Conservation (phyloP, 768 basidiomycete genomes). For the Tubosaeta brunneosetosa region DNA sequence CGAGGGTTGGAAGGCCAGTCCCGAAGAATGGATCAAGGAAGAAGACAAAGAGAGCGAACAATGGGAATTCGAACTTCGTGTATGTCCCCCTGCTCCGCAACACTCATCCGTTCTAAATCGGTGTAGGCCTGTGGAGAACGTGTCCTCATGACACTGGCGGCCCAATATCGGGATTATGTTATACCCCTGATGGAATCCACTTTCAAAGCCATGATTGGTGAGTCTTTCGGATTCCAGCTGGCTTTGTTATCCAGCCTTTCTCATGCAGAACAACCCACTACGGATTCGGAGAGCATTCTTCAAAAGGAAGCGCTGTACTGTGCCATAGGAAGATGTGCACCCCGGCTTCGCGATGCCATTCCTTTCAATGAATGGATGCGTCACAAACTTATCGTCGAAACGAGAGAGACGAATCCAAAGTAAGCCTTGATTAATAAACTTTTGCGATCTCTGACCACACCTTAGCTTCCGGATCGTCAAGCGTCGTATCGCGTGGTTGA, state of each 20-base stretch:
- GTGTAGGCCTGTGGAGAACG: conserved; percentile 86
- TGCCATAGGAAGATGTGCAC: conserved; percentile 79
- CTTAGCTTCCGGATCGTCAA: conserved; percentile 86
- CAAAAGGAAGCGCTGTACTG: conserved; percentile 88
- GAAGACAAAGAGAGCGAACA: conserved; percentile 88
- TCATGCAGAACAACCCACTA: conserved; percentile 39
- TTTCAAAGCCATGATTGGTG: conserved; percentile 62
- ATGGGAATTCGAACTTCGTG: conserved; percentile 92
- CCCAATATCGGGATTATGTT: conserved; percentile 66
- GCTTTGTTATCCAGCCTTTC: not conserved
- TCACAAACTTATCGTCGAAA: conserved; percentile 55
- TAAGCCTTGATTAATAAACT: conserved; percentile 26
- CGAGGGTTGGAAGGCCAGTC: conserved; percentile 79
- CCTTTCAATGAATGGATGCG: conserved; percentile 70
- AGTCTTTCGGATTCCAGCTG: not conserved
- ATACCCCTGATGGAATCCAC: conserved; percentile 57
- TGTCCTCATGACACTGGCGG: conserved; percentile 76
- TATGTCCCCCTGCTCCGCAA: conserved; percentile 35
- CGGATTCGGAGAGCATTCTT: conserved; percentile 55
- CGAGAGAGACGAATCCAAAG: conserved; percentile 55
- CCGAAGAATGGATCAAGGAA: conserved; percentile 90
- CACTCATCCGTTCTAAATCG: not conserved
- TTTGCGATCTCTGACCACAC: conserved; percentile 6
- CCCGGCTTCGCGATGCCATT: conserved; percentile 55
- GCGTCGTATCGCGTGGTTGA: conserved; percentile 90